Conservation (phyloP, 208 protist species). For the Acanthamoeba healyi region DNA sequence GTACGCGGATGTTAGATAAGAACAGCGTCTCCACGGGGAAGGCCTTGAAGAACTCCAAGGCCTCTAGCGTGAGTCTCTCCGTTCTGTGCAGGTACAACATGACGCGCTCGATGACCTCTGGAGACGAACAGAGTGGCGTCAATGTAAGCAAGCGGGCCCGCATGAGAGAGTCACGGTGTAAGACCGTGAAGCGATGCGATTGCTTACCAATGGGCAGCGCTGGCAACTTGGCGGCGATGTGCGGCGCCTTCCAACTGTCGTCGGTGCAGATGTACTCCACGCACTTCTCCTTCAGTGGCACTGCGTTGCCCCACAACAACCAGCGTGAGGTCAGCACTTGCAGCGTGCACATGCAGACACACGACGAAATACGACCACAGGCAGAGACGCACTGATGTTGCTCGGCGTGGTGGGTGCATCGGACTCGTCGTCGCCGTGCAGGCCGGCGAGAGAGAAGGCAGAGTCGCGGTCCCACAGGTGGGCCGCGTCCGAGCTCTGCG, state of each 20-base stretch:
- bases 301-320: neutral
- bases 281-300: conserved; percentile 50
- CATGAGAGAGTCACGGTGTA: neutral
- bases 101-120: conserved; percentile 66
- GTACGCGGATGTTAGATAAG: conserved; percentile 54
- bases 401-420: neutral
- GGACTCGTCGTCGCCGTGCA: neutral
- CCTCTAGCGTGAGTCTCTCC: neutral
- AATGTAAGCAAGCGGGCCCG: too few relatives aligned
- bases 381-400: neutral
- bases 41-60: neutral
- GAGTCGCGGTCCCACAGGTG: conserved; percentile 34
- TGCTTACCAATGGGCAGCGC: neutral
- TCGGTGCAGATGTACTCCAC: conserved; percentile 55
- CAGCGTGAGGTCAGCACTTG: too few relatives aligned
- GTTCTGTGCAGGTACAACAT: conserved; percentile 58
- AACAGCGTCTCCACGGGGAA: conserved; percentile 61
- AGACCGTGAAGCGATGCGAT: neutral
- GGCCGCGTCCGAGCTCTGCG: conserved; percentile 8
- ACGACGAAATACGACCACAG: neutral
- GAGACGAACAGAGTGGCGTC: neutral
- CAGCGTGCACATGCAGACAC: neutral
- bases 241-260: neutral
- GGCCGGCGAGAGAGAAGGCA: neutral
- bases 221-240: neutral